Evolutionary conservation across 208 protist species (phyloP).

Genomic region (Naegleria gruberi): DNA sequence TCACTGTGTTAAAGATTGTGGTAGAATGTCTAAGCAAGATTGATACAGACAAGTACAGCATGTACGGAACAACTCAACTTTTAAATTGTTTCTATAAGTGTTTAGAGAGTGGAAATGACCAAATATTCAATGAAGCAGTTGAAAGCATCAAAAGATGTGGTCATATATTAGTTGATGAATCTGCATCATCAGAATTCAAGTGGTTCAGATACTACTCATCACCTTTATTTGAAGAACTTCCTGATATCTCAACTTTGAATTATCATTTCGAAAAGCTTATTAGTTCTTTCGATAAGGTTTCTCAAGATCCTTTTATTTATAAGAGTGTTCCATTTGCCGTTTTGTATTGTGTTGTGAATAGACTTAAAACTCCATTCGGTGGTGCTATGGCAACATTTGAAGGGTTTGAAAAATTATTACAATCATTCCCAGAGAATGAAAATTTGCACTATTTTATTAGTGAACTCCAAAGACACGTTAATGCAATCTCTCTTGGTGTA

Average conservation of each 20-base stretch:
- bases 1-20: not conserved
- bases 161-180: not conserved
- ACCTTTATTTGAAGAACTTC: not conserved
- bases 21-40: not conserved
- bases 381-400: not conserved
- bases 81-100: not conserved
- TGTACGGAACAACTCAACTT: not conserved
- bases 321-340: not conserved
- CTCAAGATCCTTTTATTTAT: not conserved
- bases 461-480: not conserved
- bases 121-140: not conserved
- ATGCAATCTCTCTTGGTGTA: too few species aligned
- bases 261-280: not conserved
- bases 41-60: not conserved
- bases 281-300: not conserved
- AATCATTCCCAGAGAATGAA: not conserved
- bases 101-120: not conserved
- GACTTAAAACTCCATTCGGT: not conserved
- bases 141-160: not conserved
- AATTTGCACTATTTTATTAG: not conserved
- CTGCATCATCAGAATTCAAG: not conserved
- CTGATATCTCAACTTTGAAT: not conserved
- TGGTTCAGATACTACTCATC: not conserved
- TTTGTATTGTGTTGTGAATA: not conserved
- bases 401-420: not conserved